Evolutionary conservation across 176 grass and related monocot genomes (phyloP), one percentile per base, ranked within the genome.

Genomic region (Chloris gayana): DNA sequence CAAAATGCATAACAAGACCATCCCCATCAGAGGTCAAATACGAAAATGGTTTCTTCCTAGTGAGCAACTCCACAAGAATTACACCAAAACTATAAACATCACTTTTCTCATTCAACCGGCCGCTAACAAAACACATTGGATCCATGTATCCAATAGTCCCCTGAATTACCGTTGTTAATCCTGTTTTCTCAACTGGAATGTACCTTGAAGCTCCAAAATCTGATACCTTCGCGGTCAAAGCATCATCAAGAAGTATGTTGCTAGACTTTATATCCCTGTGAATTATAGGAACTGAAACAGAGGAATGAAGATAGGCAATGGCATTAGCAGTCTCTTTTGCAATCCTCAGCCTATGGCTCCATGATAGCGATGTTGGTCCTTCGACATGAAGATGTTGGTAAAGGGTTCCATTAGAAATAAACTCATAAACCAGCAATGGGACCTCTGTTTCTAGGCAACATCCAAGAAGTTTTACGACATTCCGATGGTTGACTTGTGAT

Each of bases 211-310:
- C 34, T 67, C 65, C 19, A 67, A 67, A 67, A 11, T 67, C 34
- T 24, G 65, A 67, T 2, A 67, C 35, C 21, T 24, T 67, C 11
- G 65, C 22, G n/a, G 21, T 67, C 10, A 67, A 37, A 13, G 19
- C 13, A 24, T 67, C 65, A 39, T 84, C 81, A 25, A 84, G 11
- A 4, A 84, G 9, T 8, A 84, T 84, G 14, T 84, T 84, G 0
- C 27, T 39, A 37, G 34, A 39, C 21, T 67, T 67, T 2, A 67
- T 68, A 14, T 84, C 81, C 7, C 49, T 24, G 4, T 84, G 81
- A 9, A 84, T 74, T 33, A 84, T 84, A 1, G 81, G 72, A 13
- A 75, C 5, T 7, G 42, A 39, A 18, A 74, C 70, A 0, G 70
- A 60, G 0, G 71, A 31, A 33, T 83, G 80, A 6, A 74, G 72